A percentile compares a stretch with the other conserved stretches of the same genome.
phyloP scores from a whole-genome alignment of 1,284 basidiomycete genomes.

The Lentinus polychrous region DNA sequence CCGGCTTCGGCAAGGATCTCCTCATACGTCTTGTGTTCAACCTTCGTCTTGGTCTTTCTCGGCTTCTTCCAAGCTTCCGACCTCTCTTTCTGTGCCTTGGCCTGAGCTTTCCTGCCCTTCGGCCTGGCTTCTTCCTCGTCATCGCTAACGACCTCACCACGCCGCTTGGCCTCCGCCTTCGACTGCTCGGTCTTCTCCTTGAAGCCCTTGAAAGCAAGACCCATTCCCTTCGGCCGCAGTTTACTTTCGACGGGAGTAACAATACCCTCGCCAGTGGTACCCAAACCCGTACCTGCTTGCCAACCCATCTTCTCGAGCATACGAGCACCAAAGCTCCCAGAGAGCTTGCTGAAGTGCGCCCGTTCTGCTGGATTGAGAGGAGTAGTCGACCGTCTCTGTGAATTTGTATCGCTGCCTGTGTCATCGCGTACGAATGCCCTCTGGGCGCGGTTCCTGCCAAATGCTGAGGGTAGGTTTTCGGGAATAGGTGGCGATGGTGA shows the following conservation, averaged over 20 bases:
- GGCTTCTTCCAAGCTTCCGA: slow-evolving; percentile 77
- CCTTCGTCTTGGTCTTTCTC: slow-evolving; percentile 76
- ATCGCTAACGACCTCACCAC: slow-evolving; percentile 70
- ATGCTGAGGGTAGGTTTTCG: slow-evolving; percentile 34
- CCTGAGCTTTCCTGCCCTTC: slow-evolving; percentile 39
- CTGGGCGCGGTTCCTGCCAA: slow-evolving; percentile 35
- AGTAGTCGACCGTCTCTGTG: slow-evolving; percentile 38
- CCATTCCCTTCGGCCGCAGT: slow-evolving; percentile 75
- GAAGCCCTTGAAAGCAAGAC: slow-evolving; percentile 84
- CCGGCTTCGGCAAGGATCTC: slow-evolving; percentile 86
- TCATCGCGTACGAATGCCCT: slow-evolving; percentile 53
- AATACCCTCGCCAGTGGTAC: slow-evolving; percentile 75
- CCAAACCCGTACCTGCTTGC: slow-evolving; percentile 81
- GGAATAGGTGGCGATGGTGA: slow-evolving; percentile 22
- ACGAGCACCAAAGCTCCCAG: slow-evolving; percentile 73
- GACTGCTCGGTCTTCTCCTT: slow-evolving; percentile 84
- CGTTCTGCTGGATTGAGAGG: slow-evolving; percentile 61
- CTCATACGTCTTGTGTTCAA: slow-evolving; percentile 94
- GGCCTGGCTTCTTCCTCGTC: slow-evolving; percentile 53
- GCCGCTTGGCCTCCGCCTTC: slow-evolving; percentile 73
- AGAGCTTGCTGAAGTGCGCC: slow-evolving; percentile 75
- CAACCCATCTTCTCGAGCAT: slow-evolving; percentile 95
- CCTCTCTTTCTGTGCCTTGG: slow-evolving; percentile 45
- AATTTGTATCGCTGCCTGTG: slow-evolving; percentile 23
- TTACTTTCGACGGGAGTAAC: slow-evolving; percentile 84